Conservation (phyloP, 2,329 filamentous ascomycete species). For the Hymenotorrendiella dingleyae region DNA sequence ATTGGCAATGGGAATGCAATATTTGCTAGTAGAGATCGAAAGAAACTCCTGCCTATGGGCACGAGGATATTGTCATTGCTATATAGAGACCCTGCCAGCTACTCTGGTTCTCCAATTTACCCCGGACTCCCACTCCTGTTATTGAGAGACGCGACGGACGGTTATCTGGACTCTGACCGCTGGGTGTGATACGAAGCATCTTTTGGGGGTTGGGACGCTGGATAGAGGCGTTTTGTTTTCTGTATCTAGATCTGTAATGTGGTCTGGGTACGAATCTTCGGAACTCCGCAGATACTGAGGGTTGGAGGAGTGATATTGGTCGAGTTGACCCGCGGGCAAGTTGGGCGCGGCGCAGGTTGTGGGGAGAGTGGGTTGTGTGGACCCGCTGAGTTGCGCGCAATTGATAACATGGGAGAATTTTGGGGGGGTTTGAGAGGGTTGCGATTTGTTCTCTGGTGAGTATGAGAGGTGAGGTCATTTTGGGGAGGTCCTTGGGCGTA, state of each 20-base stretch:
- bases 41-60: neutral
- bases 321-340: neutral
- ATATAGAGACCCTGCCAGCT: too few species aligned
- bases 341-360: constrained; percentile 7
- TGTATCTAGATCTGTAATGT: neutral
- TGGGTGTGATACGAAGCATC: neutral
- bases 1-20: neutral
- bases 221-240: neutral
- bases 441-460: neutral
- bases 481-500: neutral
- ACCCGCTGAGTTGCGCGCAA: neutral
- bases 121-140: constrained; percentile 9
- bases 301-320: neutral
- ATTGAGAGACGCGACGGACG: neutral
- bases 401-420: neutral
- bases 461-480: too few species aligned
- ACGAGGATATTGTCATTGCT: neutral
- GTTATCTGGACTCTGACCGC: too few species aligned
- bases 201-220: neutral
- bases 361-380: neutral
- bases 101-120: too few species aligned
- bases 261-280: neutral
- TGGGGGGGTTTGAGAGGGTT: neutral
- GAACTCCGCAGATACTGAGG: neutral
- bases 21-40: neutral